phyloP scores from a whole-genome alignment of 1,284 basidiomycete species.

The Tilletia horrida region DNA sequence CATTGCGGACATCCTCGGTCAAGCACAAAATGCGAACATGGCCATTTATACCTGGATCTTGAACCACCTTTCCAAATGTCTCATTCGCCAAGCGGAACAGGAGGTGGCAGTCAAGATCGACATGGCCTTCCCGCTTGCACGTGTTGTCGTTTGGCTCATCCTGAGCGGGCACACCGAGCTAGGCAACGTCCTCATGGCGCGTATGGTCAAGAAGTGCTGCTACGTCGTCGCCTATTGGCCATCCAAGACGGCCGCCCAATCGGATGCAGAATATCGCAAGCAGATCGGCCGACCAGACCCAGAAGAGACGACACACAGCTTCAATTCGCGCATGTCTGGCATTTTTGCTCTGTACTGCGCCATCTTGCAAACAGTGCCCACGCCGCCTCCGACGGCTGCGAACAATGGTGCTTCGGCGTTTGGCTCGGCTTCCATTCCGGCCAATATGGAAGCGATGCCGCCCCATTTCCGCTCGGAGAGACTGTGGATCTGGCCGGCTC shows the following conservation, averaged over 20 bases:
- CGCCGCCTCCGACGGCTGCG: slow-evolving; percentile 21
- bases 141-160: slow-evolving; percentile 70
- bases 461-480: slow-evolving; percentile 34
- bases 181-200: slow-evolving; percentile 75
- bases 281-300: slow-evolving; percentile 66
- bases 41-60: slow-evolving; percentile 70
- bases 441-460: slow-evolving; percentile 28
- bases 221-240: slow-evolving; percentile 60
- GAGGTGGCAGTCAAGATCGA: slow-evolving; percentile 86
- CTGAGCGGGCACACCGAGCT: slow-evolving; percentile 62
- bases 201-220: slow-evolving; percentile 74
- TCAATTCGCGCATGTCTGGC: slow-evolving; percentile 72
- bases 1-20: slow-evolving; percentile 62
- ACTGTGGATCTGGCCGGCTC: slow-evolving; percentile 49
- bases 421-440: neutral
- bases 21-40: slow-evolving; percentile 35
- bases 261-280: slow-evolving; percentile 65
- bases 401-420: neutral
- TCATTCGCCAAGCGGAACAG: slow-evolving; percentile 87
- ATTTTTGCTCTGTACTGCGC: slow-evolving; percentile 84
- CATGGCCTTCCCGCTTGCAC: slow-evolving; percentile 77
- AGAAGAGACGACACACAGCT: slow-evolving; percentile 63
- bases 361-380: slow-evolving; percentile 61
- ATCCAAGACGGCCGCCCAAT: slow-evolving; percentile 26
- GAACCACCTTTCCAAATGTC: slow-evolving; percentile 79